Base-by-base conservation (phyloP, 441 rosid genomes). In the Caryocar brasiliense region DNA sequence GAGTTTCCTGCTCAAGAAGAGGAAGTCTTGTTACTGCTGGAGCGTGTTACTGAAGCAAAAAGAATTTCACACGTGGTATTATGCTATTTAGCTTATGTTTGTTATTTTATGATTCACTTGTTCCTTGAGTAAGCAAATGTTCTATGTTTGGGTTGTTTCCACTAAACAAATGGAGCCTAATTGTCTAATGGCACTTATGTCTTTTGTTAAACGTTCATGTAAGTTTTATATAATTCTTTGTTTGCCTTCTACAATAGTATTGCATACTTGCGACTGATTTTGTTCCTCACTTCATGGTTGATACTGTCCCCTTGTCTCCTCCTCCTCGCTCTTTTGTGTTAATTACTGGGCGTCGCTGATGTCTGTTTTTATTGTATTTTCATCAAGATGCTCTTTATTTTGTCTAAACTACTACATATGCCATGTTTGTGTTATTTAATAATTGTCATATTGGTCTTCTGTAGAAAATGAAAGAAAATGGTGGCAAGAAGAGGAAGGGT, bases 31-130 rank as follows among this genome's bases (percentile, higher is more conserved):
- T 66, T 81, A 47, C 54, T 86, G 57, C 38, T 66, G 59, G 96
- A 88, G 61, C 78, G 74, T 45, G 93, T 89, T 4, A 8, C 68
- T 0, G 96, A 93, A 65, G 97, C 93, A 45, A 83, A 84, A 75
- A 76, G 86, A 53, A 43, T 82, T 42, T 62, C 96, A 0, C 68
- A 55, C 24, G 73, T 40, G 92, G 95, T 90, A 83, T 40, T 24
- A 11, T 35, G 24, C 17, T 41, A 7, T 21, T 51, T 14, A 15
- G 28, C 21, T 27, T 51, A 5, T 17, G n/a, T n/a, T 47, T 12
- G 2, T 34, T 0, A 7, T 0, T 21, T 6, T 17, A 15, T 9
- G 15, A 20, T 4, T 5, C 1, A 5, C 17, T 4, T 15, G 5
- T 41, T 24, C 27, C 3, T 1, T 3, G 7, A 21, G 19, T 3